These are phyloP conservation scores for Cystobasidium tubakii DNA, from an alignment of 768 basidiomycete genomes.

Conservation along the genomic window DNA sequence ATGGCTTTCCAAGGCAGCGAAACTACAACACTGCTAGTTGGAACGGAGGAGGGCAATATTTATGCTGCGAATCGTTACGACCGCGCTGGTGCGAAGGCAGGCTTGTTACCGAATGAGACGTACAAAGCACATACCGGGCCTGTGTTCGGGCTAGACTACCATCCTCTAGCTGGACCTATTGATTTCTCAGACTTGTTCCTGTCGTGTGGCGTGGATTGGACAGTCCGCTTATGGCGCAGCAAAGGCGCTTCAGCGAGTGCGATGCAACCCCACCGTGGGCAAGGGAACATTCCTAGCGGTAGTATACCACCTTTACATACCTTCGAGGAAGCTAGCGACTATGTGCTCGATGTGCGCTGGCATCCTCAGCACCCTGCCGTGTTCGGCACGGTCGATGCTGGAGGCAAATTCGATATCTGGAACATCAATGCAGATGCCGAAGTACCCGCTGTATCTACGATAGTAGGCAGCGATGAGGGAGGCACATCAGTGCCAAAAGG, in stretches of 20 bases:
- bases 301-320: conserved; percentile 63
- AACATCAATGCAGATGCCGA: conserved; percentile 95
- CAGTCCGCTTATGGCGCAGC: conserved; percentile 90
- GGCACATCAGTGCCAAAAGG: conserved; percentile 54
- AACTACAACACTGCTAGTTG: conserved; percentile 93
- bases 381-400: conserved; percentile 89
- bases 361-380: conserved; percentile 90
- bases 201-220: conserved; percentile 92
- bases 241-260: conserved; percentile 49
- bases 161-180: conserved; percentile 80
- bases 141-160: conserved; percentile 89
- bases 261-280: conserved; percentile 67
- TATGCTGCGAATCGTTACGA: conserved; percentile 97
- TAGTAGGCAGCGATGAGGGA: conserved; percentile 56
- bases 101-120: conserved; percentile 83
- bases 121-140: conserved; percentile 91
- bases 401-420: conserved; percentile 94
- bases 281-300: conserved; percentile 53
- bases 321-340: conserved; percentile 96
- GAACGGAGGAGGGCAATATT: conserved; percentile 94
- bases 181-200: conserved; percentile 95
- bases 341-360: conserved; percentile 98
- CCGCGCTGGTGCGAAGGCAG: conserved; percentile 92
- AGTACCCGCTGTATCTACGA: conserved; percentile 85
- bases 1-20: conserved; percentile 94